Conservation (phyloP, 768 basidiomycete genomes). For the Tylopilus rubrobrunneus region DNA sequence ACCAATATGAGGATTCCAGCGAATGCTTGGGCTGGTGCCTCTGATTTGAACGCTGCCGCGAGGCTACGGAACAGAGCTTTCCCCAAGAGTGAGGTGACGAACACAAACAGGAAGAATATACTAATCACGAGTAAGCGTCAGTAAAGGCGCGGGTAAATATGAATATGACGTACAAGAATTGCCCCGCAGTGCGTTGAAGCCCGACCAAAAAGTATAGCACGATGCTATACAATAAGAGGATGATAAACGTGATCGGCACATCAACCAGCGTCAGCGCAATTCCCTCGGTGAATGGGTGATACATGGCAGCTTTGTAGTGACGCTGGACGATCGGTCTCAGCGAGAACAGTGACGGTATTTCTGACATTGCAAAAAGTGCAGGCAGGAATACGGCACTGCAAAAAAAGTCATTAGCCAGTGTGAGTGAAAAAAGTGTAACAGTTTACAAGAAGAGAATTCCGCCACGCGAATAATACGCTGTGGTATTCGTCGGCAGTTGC, state of each 20-base stretch:
- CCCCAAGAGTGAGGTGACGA: conserved; percentile 59
- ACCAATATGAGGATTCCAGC: conserved; percentile 50
- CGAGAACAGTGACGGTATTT: conserved; percentile 47
- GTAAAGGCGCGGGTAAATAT: conserved; percentile 5
- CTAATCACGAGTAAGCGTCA: conserved; percentile 29
- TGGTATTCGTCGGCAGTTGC: conserved; percentile 37
- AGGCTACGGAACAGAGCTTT: conserved; percentile 72
- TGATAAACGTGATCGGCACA: conserved; percentile 39
- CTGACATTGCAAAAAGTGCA: conserved; percentile 56
- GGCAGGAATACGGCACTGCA: conserved; percentile 54
- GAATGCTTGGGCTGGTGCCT: conserved; percentile 60
- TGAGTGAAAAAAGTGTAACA: rapidly evolving
- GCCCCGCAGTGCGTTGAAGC: conserved; percentile 48
- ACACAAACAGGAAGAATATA: conserved; percentile 55
- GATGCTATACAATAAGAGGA: conserved; percentile 33
- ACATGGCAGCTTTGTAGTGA: conserved; percentile 45
- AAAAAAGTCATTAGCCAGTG: not conserved
- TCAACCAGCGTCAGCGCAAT: conserved; percentile 47
- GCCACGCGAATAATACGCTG: conserved; percentile 53
- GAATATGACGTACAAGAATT: conserved; percentile 56
- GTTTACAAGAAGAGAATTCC: conserved; percentile 78
- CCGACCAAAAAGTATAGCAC: conserved; percentile 60
- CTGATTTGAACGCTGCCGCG: conserved; percentile 54
- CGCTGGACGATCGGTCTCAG: conserved; percentile 43
- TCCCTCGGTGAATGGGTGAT: conserved; percentile 46